A percentile compares a stretch with the other conserved stretches of the same genome.
phyloP scores from a whole-genome alignment of 306 rosid species.

The Prunus dulcis region DNA sequence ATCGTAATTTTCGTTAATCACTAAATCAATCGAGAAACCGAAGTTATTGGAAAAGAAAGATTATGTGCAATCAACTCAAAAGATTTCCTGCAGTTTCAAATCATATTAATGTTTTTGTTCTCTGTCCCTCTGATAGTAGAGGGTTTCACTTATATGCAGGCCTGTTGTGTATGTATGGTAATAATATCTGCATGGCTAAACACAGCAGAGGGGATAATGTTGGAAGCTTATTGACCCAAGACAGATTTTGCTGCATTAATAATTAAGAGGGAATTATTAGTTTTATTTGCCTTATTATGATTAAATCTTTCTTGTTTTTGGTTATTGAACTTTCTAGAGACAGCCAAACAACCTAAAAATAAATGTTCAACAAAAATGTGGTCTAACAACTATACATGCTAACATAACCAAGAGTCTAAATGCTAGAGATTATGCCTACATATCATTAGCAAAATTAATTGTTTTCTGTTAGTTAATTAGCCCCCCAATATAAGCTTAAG shows the following conservation, averaged over 20 bases:
- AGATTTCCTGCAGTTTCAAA: too few relatives aligned
- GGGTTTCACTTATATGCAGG: too few relatives aligned
- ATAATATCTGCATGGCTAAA: constrained; percentile 1
- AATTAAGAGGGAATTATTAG: background rate
- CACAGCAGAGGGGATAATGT: background rate
- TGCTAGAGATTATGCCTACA: too few relatives aligned
- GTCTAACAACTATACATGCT: background rate
- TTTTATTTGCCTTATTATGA: background rate
- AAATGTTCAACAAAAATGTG: background rate
- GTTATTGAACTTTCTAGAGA: background rate
- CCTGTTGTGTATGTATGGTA: too few relatives aligned
- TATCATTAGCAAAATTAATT: too few relatives aligned
- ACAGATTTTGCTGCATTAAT: background rate
- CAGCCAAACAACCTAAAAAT: background rate
- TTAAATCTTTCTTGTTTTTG: background rate
- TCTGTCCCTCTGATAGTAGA: too few relatives aligned
- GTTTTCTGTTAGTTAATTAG: too few relatives aligned
- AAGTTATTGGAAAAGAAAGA: too few relatives aligned
- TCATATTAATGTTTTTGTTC: too few relatives aligned
- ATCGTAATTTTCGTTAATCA: background rate
- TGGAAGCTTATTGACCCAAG: constrained; percentile 3
- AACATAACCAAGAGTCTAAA: background rate
- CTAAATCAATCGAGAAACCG: background rate
- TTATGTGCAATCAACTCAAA: too few relatives aligned
- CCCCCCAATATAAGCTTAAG: background rate